phyloP scores from a whole-genome alignment of 73 alveolate genomes.

The Tetrahymena borealis region DNA sequence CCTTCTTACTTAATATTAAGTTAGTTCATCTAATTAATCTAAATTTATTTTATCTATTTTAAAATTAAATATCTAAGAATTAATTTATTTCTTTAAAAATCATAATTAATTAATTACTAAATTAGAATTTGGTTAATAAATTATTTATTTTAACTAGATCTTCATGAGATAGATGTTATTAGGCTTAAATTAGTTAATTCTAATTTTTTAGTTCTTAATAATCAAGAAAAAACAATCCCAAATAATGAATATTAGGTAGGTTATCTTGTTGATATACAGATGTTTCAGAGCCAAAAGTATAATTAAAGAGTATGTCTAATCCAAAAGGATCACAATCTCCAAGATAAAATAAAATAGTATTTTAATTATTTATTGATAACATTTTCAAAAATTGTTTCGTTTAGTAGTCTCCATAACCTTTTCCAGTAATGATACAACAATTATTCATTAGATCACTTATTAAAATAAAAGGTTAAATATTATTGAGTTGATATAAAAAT shows the following conservation, averaged over 20 bases:
- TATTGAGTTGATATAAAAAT: neutral
- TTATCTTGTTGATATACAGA: neutral
- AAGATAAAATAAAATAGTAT: neutral
- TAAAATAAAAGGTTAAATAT: neutral
- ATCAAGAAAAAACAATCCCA: neutral
- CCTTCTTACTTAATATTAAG: neutral
- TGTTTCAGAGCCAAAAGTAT: neutral
- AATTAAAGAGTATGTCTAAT: neutral
- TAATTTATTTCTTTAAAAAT: too few species aligned
- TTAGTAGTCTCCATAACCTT: neutral
- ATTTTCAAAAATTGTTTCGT: neutral
- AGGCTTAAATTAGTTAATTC: neutral
- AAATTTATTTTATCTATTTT: neutral
- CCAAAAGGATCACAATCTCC: neutral
- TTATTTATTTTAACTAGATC: neutral
- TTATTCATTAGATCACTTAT: neutral
- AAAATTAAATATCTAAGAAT: neutral
- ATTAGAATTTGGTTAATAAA: neutral
- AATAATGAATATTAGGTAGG: neutral
- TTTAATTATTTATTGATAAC: neutral
- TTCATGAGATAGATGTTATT: neutral
- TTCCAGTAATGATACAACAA: neutral
- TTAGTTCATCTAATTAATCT: neutral
- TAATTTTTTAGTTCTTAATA: neutral
- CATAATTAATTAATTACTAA: too few species aligned